phyloP scores from a whole-genome alignment of 164 flowering plant genomes.

The Nelumbo lutea region DNA sequence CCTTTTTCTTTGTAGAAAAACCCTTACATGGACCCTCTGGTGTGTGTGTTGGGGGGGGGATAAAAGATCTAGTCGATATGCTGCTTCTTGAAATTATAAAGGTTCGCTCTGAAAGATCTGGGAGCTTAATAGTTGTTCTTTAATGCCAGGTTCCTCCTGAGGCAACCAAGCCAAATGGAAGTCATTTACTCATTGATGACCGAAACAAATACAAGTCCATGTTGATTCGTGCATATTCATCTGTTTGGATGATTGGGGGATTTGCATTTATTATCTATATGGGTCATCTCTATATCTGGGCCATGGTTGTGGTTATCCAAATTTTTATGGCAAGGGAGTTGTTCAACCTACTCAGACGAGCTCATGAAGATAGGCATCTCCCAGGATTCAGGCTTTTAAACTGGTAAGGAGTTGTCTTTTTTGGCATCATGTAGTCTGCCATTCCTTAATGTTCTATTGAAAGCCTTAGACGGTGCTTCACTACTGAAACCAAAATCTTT shows the following conservation, averaged over 20 bases:
- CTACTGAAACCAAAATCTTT: not conserved
- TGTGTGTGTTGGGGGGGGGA: too few relatives aligned
- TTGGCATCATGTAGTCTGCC: not conserved
- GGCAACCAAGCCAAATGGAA: constrained; percentile 49
- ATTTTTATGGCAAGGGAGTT: constrained; percentile 90
- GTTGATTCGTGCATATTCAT: constrained; percentile 66
- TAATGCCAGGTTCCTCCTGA: constrained; percentile 48
- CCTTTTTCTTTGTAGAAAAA: too few relatives aligned
- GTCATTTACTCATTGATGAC: constrained; percentile 69
- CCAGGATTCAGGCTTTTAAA: constrained; percentile 92
- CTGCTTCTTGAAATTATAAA: not conserved
- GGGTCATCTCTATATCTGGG: constrained; percentile 97
- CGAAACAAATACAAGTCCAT: constrained; percentile 78
- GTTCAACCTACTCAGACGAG: constrained; percentile 70
- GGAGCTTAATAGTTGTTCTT: constrained; percentile 6
- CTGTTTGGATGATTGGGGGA: constrained; percentile 94
- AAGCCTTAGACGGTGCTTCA: not conserved
- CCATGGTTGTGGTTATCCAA: constrained; percentile 91
- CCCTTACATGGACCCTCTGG: too few relatives aligned
- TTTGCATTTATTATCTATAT: constrained; percentile 72
- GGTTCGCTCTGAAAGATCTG: not conserved
- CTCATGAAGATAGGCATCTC: constrained; percentile 77
- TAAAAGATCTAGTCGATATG: not conserved
- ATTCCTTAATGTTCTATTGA: not conserved
- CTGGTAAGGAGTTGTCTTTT: constrained; percentile 46